A percentile compares a stretch with the other conserved stretches of the same genome.
Conservation (phyloP, 2,329 filamentous ascomycete genomes). For the Sarocladium kiliense region DNA sequence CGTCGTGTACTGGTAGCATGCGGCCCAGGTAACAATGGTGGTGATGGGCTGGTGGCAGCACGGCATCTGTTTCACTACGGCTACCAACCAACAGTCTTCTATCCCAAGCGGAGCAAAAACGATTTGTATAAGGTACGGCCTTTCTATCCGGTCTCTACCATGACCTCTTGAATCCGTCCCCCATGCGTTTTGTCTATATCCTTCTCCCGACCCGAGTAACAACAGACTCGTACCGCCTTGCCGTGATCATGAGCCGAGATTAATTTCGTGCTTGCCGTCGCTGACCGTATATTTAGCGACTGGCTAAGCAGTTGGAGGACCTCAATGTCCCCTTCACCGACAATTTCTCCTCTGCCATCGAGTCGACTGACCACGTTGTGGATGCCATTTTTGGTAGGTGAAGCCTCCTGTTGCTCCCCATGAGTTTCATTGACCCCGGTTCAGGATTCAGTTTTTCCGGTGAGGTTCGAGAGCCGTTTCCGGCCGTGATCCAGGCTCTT, state of each 20-base stretch:
- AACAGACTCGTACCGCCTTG: neutral
- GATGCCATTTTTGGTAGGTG: slow-evolving; percentile 84
- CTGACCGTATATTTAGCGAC: neutral
- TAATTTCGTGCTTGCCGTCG: neutral
- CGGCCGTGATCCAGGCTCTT: slow-evolving; percentile 71
- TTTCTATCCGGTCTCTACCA: slow-evolving; percentile 8
- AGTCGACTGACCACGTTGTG: slow-evolving; percentile 71
- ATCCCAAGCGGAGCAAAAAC: slow-evolving; percentile 86
- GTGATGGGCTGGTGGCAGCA: slow-evolving; percentile 90
- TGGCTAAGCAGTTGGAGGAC: slow-evolving; percentile 73
- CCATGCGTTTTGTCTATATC: neutral
- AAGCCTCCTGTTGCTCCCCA: neutral
- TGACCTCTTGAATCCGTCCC: neutral
- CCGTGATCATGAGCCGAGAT: neutral
- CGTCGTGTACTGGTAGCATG: slow-evolving; percentile 80
- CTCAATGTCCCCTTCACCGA: slow-evolving; percentile 78
- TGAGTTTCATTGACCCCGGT: slow-evolving; percentile 12
- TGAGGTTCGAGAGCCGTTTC: slow-evolving; percentile 88
- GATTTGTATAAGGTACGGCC: slow-evolving; percentile 73
- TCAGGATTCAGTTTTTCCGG: slow-evolving; percentile 87
- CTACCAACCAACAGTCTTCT: slow-evolving; percentile 84
- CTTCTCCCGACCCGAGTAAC: neutral
- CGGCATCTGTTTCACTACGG: slow-evolving; percentile 89
- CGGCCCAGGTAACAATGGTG: slow-evolving; percentile 75
- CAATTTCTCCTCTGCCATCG: slow-evolving; percentile 66